A percentile compares a stretch with the other conserved stretches of the same genome.
Conservation (phyloP, 805 yeast genomes). For the Lachancea quebecensis region DNA sequence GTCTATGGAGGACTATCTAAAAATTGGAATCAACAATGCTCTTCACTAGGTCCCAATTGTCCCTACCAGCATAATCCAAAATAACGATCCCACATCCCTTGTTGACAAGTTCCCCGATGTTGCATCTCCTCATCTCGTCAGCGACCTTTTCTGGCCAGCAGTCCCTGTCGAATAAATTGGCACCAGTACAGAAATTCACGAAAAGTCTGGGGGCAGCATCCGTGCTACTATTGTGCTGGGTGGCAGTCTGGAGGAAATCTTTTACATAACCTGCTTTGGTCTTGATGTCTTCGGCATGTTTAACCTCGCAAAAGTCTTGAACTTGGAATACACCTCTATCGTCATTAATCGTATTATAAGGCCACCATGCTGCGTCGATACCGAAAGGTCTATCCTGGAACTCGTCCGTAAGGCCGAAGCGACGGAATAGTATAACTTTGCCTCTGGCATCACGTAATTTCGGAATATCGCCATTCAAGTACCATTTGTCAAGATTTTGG, state of each 20-base stretch:
- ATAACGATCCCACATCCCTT: slow-evolving; percentile 59
- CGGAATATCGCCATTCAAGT: slow-evolving; percentile 50
- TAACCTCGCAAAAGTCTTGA: slow-evolving; percentile 69
- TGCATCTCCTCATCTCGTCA: slow-evolving; percentile 39
- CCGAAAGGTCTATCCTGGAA: slow-evolving; percentile 37
- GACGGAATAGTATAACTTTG: slow-evolving; percentile 56
- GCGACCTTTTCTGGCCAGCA: slow-evolving; percentile 75
- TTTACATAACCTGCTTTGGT: slow-evolving; percentile 54
- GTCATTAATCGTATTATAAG: slow-evolving; percentile 57
- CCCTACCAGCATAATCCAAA: slow-evolving; percentile 57
- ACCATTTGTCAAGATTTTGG: slow-evolving; percentile 47
- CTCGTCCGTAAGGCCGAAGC: slow-evolving; percentile 48
- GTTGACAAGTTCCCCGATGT: slow-evolving; percentile 42
- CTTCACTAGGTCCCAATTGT: slow-evolving; percentile 52
- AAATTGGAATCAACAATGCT: slow-evolving; percentile 47
- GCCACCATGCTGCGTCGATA: slow-evolving; percentile 62
- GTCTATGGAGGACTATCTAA: slow-evolving; percentile 5
- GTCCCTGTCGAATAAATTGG: slow-evolving; percentile 59
- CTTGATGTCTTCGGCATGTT: slow-evolving; percentile 42
- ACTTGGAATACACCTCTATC: slow-evolving; percentile 57
- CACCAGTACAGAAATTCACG: slow-evolving; percentile 66
- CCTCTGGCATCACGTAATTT: slow-evolving; percentile 58
- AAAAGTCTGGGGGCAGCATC: slow-evolving; percentile 48
- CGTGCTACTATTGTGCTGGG: slow-evolving; percentile 39
- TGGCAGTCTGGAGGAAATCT: slow-evolving; percentile 47